Evolutionary conservation across 306 rosid genomes (phyloP).

Genomic region (Carpinus fangiana): DNA sequence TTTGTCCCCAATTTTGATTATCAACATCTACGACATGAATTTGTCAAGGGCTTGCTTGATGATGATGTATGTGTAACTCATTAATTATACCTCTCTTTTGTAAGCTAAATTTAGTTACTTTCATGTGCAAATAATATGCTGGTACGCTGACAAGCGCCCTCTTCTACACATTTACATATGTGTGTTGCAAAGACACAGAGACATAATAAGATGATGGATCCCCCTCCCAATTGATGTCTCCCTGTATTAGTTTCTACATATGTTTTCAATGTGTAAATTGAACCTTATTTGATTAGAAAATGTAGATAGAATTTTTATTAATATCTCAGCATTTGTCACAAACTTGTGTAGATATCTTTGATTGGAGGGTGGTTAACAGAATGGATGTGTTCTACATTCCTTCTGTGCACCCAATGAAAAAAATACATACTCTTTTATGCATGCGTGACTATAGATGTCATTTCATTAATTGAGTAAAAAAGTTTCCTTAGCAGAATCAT

Average conservation of each 20-base stretch:
- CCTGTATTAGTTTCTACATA: background rate
- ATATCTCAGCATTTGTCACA: background rate
- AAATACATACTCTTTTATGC: background rate
- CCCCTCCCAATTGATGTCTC: background rate
- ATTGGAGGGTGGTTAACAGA: background rate
- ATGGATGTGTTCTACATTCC: background rate
- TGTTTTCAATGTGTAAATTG: background rate
- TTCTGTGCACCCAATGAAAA: background rate
- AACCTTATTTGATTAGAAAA: background rate
- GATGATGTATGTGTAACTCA: conserved; percentile 71
- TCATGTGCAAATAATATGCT: conserved; percentile 14
- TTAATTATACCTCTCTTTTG: conserved; percentile 14
- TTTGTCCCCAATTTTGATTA: conserved; percentile 96
- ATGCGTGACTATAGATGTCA: background rate
- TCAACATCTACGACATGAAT: conserved; percentile 96
- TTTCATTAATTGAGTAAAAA: background rate
- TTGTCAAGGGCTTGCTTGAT: conserved; percentile 91
- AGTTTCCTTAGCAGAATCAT: background rate
- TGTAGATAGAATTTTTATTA: background rate
- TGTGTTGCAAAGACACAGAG: background rate
- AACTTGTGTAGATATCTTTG: background rate
- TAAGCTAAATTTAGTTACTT: conserved; percentile 20
- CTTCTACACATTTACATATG: background rate
- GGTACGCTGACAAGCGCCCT: background rate
- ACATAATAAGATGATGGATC: background rate